Evolutionary conservation across 352 stramenopile genomes (phyloP), one percentile per base, ranked within the genome.

Genomic region (Globisporangium sylvaticum): DNA sequence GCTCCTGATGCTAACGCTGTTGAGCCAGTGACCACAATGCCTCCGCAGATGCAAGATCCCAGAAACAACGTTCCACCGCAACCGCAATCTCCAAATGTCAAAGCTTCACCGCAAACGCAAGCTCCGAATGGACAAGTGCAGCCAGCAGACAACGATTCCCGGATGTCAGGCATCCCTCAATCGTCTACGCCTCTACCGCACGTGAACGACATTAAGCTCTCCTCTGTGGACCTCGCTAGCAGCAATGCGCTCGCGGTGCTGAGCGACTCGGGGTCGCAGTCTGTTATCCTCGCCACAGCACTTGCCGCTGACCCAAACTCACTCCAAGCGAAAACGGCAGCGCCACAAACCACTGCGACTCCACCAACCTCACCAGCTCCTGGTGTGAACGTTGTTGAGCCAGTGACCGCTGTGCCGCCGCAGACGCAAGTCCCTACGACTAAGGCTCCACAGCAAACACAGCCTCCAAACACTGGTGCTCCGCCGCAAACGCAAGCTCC

Each of bases 271-370:
- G 62, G 24, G 15, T 60, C 61, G 55, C 24, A 44, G 37, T 52
- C 64, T 9, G 34, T 67, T 25, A 53, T 66, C 3, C 24, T 76
- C 53, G 70, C 66, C 42, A 31, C 44, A 6, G 62, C 24, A 25
- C 34, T 53, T 10, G 50, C 61, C 25, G 31, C 31, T 12, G 31
- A 66, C 0, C 52, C 61, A 24, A 27, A 18, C 18, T 7, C 31
- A 4, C 22, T 57, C 27, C n/a, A 25, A 24, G 9, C 39, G 24
- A 52, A 62, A 12, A 37, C 54, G 25, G 27, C 15, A 24, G 25
- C 53, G 10, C 25, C 14, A 42, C 10, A 31, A 46, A 60, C 37
- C 54, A 1, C 57, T 22, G 34, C 31, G 8, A 14, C 31, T 8
- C 20, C 57, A 53, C 52, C 15, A 8, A 24, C 52, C 25, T 15